Percentiles rank a stretch among this genome's conserved stretches.
Conservation (phyloP, 225 moss, liverwort and hornwort species). For the Sphagnum tenellum region DNA sequence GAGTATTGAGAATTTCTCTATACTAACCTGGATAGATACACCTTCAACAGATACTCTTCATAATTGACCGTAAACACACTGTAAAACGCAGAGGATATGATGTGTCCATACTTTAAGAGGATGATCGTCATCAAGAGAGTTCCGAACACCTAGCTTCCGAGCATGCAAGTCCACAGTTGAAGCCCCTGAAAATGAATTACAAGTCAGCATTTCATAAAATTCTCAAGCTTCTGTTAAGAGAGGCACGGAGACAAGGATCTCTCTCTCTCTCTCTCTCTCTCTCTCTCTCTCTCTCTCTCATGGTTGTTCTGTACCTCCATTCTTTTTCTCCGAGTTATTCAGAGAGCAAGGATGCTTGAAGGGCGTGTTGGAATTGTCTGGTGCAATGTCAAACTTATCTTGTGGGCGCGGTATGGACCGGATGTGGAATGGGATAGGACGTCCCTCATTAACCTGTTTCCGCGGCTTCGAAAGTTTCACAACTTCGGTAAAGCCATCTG, state of each 20-base stretch:
- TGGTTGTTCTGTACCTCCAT: constrained; percentile 13
- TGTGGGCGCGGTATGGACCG: constrained; percentile 85
- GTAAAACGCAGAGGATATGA: too few relatives aligned
- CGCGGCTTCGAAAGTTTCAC: constrained; percentile 28
- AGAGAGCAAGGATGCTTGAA: constrained; percentile 46
- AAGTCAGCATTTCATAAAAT: background rate
- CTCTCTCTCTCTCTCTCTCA: background rate
- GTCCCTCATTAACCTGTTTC: constrained; percentile 33
- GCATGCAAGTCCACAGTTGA: constrained; percentile 51
- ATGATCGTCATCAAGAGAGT: constrained; percentile 38
- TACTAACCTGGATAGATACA: too few relatives aligned
- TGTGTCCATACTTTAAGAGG: constrained; percentile 59
- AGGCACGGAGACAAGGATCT: too few relatives aligned
- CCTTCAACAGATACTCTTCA: too few relatives aligned
- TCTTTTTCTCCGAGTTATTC: constrained; percentile 6
- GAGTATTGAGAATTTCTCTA: too few relatives aligned
- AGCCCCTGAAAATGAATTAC: constrained; percentile 15
- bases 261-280: background rate
- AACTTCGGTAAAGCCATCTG: constrained; percentile 17
- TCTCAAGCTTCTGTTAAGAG: background rate
- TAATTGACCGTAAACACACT: too few relatives aligned
- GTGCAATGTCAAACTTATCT: constrained; percentile 68
- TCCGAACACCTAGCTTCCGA: constrained; percentile 34
- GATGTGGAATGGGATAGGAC: constrained; percentile 76
- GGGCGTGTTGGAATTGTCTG: constrained; percentile 81